Evolutionary conservation across 2,329 filamentous ascomycete species (phyloP).

Genomic region (Rugonectria rugulosa): DNA sequence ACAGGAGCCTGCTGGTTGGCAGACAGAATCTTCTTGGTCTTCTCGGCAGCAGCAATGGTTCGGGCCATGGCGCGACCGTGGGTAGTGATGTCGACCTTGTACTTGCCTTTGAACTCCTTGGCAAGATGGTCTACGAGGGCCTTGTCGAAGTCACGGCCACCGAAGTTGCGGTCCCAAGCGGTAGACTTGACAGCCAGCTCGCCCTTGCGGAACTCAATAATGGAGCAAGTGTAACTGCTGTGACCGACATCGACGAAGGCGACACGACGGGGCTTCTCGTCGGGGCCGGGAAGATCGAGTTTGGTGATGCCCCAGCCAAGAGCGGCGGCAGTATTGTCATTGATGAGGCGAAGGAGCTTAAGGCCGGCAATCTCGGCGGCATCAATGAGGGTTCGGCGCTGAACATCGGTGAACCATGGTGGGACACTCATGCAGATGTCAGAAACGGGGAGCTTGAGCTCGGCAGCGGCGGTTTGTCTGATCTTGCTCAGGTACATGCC

Average conservation of each 20-base stretch:
- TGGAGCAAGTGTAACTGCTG: slow-evolving; percentile 92
- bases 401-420: slow-evolving; percentile 95
- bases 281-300: slow-evolving; percentile 84
- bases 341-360: slow-evolving; percentile 92
- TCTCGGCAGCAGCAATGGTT: slow-evolving; percentile 88
- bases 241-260: slow-evolving; percentile 95
- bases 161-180: slow-evolving; percentile 93
- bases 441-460: slow-evolving; percentile 89
- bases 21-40: slow-evolving; percentile 97
- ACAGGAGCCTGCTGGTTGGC: slow-evolving; percentile 92
- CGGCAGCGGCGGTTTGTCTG: slow-evolving; percentile 83
- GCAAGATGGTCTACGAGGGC: slow-evolving; percentile 94
- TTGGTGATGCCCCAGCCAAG: slow-evolving; percentile 99
- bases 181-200: slow-evolving; percentile 94
- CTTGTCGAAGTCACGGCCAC: slow-evolving; percentile 96
- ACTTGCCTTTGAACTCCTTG: slow-evolving; percentile 96
- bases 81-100: slow-evolving; percentile 92
- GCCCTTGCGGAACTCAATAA: slow-evolving; percentile 97
- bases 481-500: slow-evolving; percentile 97
- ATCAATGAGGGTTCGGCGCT: slow-evolving; percentile 88
- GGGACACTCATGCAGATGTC: slow-evolving; percentile 95
- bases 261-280: slow-evolving; percentile 92
- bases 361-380: slow-evolving; percentile 93
- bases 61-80: slow-evolving; percentile 91
- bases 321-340: slow-evolving; percentile 95